Base-by-base conservation (phyloP, 1,139 yeast genomes). In the Zhuliangozyma parablackwelliae region DNA sequence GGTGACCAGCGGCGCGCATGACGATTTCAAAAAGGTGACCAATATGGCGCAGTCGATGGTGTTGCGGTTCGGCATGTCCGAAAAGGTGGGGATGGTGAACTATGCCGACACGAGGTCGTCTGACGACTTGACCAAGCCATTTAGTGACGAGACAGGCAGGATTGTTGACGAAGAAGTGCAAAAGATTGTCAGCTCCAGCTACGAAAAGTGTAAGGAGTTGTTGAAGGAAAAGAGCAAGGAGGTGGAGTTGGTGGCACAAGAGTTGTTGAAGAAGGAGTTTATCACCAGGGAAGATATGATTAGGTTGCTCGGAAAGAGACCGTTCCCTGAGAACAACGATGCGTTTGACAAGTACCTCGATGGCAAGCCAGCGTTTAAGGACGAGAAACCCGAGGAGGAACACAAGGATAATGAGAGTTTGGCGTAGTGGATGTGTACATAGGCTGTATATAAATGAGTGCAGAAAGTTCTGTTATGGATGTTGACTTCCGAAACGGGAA, bases 1-100 rank as follows among this genome's bases (percentile, higher is more conserved):
- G 5, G 97, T 92, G 13, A 90, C 97, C 4, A 82, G 95, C 39
- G 98, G 98, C 45, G 98, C 96, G 0, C 81, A 88, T 37, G 97
- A 92, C 57, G 98, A 92, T 59, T 92, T 92, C 70, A 88, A 89
- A 57, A 90, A 92, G 61, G 96, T 92, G n/a, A 92, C 97, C 1
- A 78, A 78, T 46, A 87, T 92, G 78, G 98, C 98, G 6, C 84
- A 82, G 42, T 78, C 87, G 21, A 92, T 92, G 97, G 97, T 92
- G 26, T 78, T 90, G 31, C 76, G 83, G 48, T 78, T 86, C 50
- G 99, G 99, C 27, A 89, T 92, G 97, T 85, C 96, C 10, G 65
- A 74, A 30, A 78, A 80, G 54, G 75, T 94, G 34, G 98, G 98
- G 8, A 79, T 86, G 58, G 78, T 90, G 27, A 79, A 87, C 43